Conservation (phyloP, 495 filamentous ascomycete species). For the Neurospora sp. region DNA sequence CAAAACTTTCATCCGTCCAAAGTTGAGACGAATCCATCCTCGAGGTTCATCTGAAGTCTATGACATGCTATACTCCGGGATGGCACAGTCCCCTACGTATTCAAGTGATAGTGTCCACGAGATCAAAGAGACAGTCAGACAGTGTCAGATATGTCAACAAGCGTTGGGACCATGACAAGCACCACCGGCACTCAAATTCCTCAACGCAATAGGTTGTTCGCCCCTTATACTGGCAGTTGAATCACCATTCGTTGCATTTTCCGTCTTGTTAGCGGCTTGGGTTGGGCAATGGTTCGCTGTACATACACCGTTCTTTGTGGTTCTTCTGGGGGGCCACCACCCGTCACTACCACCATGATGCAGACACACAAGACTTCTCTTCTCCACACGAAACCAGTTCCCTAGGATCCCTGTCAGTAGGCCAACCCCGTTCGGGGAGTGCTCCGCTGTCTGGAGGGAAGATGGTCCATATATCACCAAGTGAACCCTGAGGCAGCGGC, state of each 20-base stretch:
- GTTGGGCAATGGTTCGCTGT: not conserved
- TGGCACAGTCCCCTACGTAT: not conserved
- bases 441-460: slow-evolving; percentile 13
- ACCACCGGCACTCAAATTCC: not conserved
- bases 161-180: not conserved
- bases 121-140: not conserved
- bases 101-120: not conserved
- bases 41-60: not conserved
- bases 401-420: slow-evolving; percentile 18
- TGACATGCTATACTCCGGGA: not conserved
- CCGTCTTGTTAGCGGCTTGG: not conserved
- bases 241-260: not conserved
- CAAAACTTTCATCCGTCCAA: not conserved
- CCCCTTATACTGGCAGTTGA: not conserved
- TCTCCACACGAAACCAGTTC: slow-evolving; percentile 22
- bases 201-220: not conserved
- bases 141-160: not conserved
- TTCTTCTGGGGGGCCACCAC: not conserved
- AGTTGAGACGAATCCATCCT: not conserved
- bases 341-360: slow-evolving; percentile 14
- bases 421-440: slow-evolving; percentile 15
- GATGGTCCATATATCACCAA: slow-evolving; percentile 26
- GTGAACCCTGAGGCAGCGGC: slow-evolving; percentile 16
- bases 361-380: slow-evolving; percentile 1
- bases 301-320: not conserved